These are phyloP conservation scores for Colletotrichum falcatum DNA, from an alignment of 2,329 filamentous ascomycete genomes.

Conservation along the genomic window DNA sequence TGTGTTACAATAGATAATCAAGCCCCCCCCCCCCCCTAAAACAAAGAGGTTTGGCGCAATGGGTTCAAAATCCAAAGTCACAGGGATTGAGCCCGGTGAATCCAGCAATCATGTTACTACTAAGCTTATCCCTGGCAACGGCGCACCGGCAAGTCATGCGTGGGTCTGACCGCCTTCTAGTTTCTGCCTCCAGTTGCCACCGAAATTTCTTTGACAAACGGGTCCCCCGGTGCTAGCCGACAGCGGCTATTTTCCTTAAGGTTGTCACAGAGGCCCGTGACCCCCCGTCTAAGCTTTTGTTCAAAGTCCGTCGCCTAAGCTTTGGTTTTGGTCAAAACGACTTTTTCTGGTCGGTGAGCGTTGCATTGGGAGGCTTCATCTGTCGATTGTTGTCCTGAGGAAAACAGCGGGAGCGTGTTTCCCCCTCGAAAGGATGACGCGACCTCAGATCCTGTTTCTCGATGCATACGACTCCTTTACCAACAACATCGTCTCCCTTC, in stretches of 20 bases:
- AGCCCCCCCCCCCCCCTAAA: conserved; percentile 2
- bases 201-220: conserved; percentile 27
- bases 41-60: background rate
- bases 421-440: conserved; percentile 44
- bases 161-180: conserved; percentile 35
- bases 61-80: background rate
- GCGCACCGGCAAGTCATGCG: conserved; percentile 26
- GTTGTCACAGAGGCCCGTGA: conserved; percentile 11
- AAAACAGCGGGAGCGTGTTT: conserved; percentile 6
- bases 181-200: conserved; percentile 34
- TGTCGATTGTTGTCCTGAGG: background rate
- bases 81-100: conserved; percentile 23
- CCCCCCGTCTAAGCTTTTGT: conserved; percentile 11
- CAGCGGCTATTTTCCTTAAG: conserved; percentile 16
- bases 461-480: conserved; percentile 98
- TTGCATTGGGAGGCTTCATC: conserved; percentile 17
- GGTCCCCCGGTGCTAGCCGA: conserved; percentile 37
- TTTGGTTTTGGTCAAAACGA: conserved; percentile 7
- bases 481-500: conserved; percentile 89
- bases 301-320: conserved; percentile 15
- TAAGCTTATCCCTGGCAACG: conserved; percentile 36
- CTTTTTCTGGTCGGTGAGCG: conserved; percentile 14
- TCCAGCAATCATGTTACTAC: conserved; percentile 22
- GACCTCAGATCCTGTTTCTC: conserved; percentile 79
- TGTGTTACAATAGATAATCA: conserved; percentile 33